Evolutionary conservation across 257 asterid genomes (phyloP).

Genomic region (Solanum tacnaense): DNA sequence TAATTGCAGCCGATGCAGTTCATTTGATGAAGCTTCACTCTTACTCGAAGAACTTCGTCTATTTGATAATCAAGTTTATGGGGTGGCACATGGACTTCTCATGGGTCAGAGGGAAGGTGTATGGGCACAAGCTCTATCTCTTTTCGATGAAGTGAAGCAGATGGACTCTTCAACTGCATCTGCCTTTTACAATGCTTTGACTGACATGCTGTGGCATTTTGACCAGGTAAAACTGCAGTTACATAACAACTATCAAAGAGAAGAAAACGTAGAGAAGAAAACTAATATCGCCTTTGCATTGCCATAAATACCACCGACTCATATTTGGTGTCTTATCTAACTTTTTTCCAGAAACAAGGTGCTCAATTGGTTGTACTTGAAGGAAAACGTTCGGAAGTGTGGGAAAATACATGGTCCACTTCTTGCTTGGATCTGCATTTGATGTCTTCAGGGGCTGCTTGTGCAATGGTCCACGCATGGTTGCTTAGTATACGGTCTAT

Average conservation of each 20-base stretch:
- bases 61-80: constrained; percentile 77
- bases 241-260: not conserved
- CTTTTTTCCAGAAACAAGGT: constrained; percentile 50
- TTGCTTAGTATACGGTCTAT: constrained; percentile 61
- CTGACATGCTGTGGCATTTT: constrained; percentile 94
- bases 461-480: constrained; percentile 97
- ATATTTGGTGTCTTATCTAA: not conserved
- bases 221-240: constrained; percentile 54
- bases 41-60: constrained; percentile 74
- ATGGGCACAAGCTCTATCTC: constrained; percentile 72
- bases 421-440: constrained; percentile 91
- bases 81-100: constrained; percentile 95
- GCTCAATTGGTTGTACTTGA: constrained; percentile 89
- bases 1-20: constrained; percentile 72
- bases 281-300: not conserved
- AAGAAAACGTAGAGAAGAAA: not conserved
- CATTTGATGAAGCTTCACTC: constrained; percentile 84
- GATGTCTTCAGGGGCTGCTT: constrained; percentile 95
- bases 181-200: constrained; percentile 89
- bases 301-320: not conserved
- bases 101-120: constrained; percentile 55
- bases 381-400: constrained; percentile 75
- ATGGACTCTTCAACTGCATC: constrained; percentile 93
- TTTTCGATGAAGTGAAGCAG: constrained; percentile 77
- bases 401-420: constrained; percentile 72